Percentiles rank a stretch among this genome's conserved stretches.
Conservation (phyloP, 1,139 yeast species). For the Pneumocystis murina region DNA sequence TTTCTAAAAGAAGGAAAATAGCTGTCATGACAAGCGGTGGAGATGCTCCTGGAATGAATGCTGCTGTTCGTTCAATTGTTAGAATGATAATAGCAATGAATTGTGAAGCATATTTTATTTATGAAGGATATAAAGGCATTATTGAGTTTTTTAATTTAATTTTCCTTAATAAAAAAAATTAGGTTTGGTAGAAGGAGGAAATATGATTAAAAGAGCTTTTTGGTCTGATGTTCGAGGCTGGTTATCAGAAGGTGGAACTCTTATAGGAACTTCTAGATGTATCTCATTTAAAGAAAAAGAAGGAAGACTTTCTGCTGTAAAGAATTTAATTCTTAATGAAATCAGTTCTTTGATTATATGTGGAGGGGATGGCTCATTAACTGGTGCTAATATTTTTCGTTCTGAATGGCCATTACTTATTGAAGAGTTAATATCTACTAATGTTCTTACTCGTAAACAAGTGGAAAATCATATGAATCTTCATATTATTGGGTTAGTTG, state of each 20-base stretch:
- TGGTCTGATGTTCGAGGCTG: conserved; percentile 95
- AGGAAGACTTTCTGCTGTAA: conserved; percentile 72
- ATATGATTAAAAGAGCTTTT: conserved; percentile 57
- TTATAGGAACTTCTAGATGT: conserved; percentile 92
- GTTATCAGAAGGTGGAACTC: conserved; percentile 78
- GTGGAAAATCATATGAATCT: conserved; percentile 50
- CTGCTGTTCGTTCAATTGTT: conserved; percentile 86
- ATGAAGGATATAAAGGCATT: conserved; percentile 90
- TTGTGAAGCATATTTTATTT: conserved; percentile 88
- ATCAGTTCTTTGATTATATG: conserved; percentile 94
- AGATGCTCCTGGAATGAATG: conserved; percentile 97
- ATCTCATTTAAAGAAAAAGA: conserved; percentile 65
- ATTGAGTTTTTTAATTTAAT: conserved; percentile 26
- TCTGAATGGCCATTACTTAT: conserved; percentile 84
- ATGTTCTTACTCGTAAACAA: conserved; percentile 42
- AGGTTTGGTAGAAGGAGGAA: conserved; percentile 37
- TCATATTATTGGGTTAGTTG: conserved; percentile 88
- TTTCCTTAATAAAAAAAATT: background rate
- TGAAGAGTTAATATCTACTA: conserved; percentile 44
- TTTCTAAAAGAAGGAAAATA: conserved; percentile 36
- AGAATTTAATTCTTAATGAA: conserved; percentile 71
- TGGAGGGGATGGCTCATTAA: conserved; percentile 96
- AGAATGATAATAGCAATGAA: conserved; percentile 75
- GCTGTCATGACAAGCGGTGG: conserved; percentile 98
- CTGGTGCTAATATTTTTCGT: conserved; percentile 92